Conservation (phyloP, 352 stramenopile genomes). For the Saprolegnia diclina region DNA sequence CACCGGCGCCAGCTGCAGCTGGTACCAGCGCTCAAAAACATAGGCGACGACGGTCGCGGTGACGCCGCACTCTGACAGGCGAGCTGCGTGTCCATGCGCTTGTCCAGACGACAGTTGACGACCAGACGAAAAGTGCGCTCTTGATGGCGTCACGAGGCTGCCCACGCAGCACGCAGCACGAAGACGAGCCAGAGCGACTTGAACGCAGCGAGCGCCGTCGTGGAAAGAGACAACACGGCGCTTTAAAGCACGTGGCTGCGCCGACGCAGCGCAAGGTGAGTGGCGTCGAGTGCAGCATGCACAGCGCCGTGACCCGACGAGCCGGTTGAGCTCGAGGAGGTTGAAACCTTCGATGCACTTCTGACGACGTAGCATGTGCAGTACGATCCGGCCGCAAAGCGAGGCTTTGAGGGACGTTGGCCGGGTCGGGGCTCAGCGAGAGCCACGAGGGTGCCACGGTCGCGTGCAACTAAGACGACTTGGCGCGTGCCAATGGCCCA, state of each 20-base stretch:
- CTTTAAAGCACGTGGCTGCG: neutral
- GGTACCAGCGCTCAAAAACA: neutral
- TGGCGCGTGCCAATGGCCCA: neutral
- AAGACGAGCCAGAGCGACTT: conserved; percentile 2
- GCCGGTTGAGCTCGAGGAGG: neutral
- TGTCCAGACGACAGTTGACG: neutral
- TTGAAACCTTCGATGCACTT: neutral
- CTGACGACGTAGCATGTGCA: neutral
- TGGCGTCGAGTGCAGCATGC: neutral
- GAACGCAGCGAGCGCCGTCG: neutral
- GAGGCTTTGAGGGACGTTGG: neutral
- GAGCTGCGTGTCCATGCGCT: neutral
- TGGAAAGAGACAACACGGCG: neutral
- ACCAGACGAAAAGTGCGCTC: neutral
- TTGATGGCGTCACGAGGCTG: neutral
- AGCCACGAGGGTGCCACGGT: neutral
- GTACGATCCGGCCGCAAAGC: too few species aligned
- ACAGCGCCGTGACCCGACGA: neutral
- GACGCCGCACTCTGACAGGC: neutral
- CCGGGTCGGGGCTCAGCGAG: neutral
- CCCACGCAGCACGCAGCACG: neutral
- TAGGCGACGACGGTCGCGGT: neutral
- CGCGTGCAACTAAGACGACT: neutral
- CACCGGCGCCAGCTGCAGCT: neutral
- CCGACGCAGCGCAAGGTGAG: neutral